Base-by-base conservation (phyloP, 2,329 filamentous ascomycete species). In the Colletotrichum acutatum region DNA sequence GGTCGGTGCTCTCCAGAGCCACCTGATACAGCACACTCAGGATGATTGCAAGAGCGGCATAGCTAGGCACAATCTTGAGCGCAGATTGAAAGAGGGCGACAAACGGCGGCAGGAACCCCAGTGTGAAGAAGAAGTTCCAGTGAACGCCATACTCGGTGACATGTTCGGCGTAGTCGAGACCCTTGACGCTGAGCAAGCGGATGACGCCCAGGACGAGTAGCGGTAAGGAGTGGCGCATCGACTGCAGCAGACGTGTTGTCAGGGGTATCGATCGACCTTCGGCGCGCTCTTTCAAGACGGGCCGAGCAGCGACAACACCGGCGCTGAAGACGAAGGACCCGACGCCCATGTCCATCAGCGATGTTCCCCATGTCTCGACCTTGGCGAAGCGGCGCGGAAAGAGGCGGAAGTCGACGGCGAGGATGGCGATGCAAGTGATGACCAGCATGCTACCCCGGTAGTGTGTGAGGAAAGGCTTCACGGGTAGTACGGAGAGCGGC, bases 71-170 rank as follows among this genome's bases (percentile, higher is more conserved):
- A 68, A 93, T 79, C 19, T 88, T 86, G 71, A 96, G 89, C 0
- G 92, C 84, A 0, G 93, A 89, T 80, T 97, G 94, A 74, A 96
- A 94, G 0, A 97, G 81, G 32, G 96, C 95, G 65, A 97, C 91
- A 78, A 97, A 97, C 0, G 95, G 95, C 0, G 96, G 95, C 28
- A 99, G 85, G 60, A 98, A 89, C 6, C 92, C 95, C 11, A 99
- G 87, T 0, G 97, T 99, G 84, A 98, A 98, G 88, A 99, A 99
- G 83, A 99, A 99, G 82, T 99, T 99, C 97, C 97, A 99, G 82
- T 99, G 97, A 11, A 99, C 94, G 56, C 97, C 97, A 80, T 99
- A 99, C 81, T 99, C 97, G 16, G 94, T 95, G 71, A 98, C 95
- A 84, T 99, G 97, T 82, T 99, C 97, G 3, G 95, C 95, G 80